Percentiles rank a stretch among this genome's conserved stretches.
phyloP scores from a whole-genome alignment of 179 eudicot genomes.

The Corrigiola litoralis region DNA sequence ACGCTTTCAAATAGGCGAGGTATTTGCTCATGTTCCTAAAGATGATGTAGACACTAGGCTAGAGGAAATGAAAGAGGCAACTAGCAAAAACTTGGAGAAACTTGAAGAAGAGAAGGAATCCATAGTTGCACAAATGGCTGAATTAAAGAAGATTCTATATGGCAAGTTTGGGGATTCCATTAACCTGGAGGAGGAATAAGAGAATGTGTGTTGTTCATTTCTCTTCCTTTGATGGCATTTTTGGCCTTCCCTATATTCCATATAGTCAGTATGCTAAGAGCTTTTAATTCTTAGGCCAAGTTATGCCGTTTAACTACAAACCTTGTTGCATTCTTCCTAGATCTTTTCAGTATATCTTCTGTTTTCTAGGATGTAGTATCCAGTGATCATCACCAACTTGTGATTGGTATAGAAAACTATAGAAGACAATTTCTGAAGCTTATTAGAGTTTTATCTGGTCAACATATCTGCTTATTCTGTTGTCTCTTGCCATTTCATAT shows the following conservation, averaged over 20 bases:
- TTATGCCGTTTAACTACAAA: background rate
- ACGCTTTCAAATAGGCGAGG: constrained; percentile 95
- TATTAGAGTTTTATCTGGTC: no score
- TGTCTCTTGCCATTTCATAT: no score
- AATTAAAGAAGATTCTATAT: constrained; percentile 74
- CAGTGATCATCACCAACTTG: background rate
- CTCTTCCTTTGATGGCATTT: background rate
- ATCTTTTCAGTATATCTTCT: background rate
- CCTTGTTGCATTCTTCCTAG: background rate
- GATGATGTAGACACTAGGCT: constrained; percentile 85
- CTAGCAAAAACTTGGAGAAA: constrained; percentile 62
- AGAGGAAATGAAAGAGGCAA: constrained; percentile 68
- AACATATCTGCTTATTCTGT: no score
- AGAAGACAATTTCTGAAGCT: no score
- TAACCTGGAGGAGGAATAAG: constrained; percentile 84
- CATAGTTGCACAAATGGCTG: constrained; percentile 71
- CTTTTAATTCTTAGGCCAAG: no score
- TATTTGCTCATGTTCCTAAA: constrained; percentile 80
- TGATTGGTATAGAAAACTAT: background rate
- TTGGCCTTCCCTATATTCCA: background rate
- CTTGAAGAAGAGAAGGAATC: constrained; percentile 79
- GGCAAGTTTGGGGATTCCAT: constrained; percentile 94
- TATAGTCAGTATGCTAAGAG: background rate
- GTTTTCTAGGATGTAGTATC: background rate
- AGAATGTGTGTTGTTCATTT: background rate